These are phyloP conservation scores for Neurospora sp. DNA, from an alignment of 495 filamentous ascomycete genomes.

Conservation along the genomic window DNA sequence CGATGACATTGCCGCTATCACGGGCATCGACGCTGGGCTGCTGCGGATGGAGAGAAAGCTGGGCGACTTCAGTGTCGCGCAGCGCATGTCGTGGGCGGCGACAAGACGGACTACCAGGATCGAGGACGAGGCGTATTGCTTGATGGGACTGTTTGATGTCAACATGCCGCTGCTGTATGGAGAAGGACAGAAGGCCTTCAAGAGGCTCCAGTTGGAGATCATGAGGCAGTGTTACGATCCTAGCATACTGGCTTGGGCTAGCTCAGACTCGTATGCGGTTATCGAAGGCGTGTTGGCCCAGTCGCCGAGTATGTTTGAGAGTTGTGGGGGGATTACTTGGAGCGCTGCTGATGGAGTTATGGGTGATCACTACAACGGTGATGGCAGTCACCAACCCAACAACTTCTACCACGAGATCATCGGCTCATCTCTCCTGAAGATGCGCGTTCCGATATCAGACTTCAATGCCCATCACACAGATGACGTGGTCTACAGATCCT, in stretches of 20 bases:
- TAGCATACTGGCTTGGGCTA: slow-evolving; percentile 11
- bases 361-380: not conserved
- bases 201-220: slow-evolving; percentile 13
- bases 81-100: slow-evolving; percentile 13
- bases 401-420: slow-evolving; percentile 4
- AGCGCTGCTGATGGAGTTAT: not conserved
- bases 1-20: slow-evolving; percentile 8
- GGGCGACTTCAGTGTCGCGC: slow-evolving; percentile 2
- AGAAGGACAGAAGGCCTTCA: slow-evolving; percentile 11
- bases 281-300: slow-evolving; percentile 5
- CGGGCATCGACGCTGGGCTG: slow-evolving; percentile 15
- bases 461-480: not conserved
- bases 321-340: slow-evolving; percentile 3
- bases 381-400: not conserved
- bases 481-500: not conserved
- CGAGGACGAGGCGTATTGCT: slow-evolving; percentile 16
- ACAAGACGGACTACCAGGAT: slow-evolving; percentile 11
- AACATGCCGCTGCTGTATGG: slow-evolving; percentile 18
- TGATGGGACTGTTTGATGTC: slow-evolving; percentile 15
- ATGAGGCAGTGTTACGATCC: slow-evolving; percentile 6
- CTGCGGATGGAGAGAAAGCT: not conserved
- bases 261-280: slow-evolving; percentile 1
- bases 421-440: slow-evolving; percentile 3
- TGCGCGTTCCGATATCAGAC: not conserved
- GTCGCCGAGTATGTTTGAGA: slow-evolving; percentile 6